Base-by-base conservation (phyloP, 345 rosid genomes). In the Eucalyptus sp. region DNA sequence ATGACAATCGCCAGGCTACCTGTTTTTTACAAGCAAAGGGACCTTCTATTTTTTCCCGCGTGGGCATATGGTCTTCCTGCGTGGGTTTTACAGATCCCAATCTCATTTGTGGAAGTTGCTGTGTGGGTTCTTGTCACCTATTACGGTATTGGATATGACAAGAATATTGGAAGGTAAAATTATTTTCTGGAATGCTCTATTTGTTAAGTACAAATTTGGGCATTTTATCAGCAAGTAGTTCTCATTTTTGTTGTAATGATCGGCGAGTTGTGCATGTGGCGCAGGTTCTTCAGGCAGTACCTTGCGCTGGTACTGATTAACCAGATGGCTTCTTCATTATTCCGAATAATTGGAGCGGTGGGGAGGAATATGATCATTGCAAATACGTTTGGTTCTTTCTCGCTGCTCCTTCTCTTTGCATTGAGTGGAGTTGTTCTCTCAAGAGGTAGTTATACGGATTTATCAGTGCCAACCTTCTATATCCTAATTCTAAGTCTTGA, bases 1-100 rank as follows among this genome's bases (percentile, higher is more conserved):
- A 93, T 95, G 95, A 93, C 95, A 71, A 92, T 95, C 31, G 91
- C 90, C 51, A 95, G 92, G 92, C 97, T 95, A 91, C 96, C 96
- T 15, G 96, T 95, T 50, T 92, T 95, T 89, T 95, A 95, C 92
- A 95, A 95, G 93, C 97, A 95, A 91, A 93, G 97, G 11, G 93
- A 91, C 81, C 90, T 94, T 86, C 88, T 93, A 37, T 95, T 95
- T 90, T 95, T 90, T 88, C 97, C 97, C 16, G 89, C 96, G 5
- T 95, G 96, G 97, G 94, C 95, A 14, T 95, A 92, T 86, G 88
- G 96, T 15, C 71, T 95, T 90, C 96, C 97, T 15, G 43, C 93
- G 10, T 94, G 95, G 90, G 76, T 95, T 89, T 88, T 94, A 33
- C 90, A 92, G 88, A 90, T 94, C 16, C 96, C 97, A 11, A 86